phyloP scores from a whole-genome alignment of 805 yeast genomes.

The Candida sonorensis region DNA sequence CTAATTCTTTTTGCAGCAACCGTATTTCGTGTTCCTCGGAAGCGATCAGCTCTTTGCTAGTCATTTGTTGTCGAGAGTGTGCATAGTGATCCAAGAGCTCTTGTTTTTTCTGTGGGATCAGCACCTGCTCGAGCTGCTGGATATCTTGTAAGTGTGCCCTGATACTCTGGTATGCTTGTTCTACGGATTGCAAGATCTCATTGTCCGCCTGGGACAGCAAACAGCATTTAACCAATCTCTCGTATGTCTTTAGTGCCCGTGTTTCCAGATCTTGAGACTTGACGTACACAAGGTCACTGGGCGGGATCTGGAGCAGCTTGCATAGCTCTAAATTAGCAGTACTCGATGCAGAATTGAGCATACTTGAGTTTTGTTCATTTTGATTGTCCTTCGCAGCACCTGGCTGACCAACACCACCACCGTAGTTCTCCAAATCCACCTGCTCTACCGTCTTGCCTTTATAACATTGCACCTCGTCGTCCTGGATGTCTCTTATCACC shows the following conservation, averaged over 20 bases:
- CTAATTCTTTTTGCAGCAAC: slow-evolving; percentile 33
- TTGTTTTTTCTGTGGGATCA: not conserved
- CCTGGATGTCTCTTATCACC: slow-evolving; percentile 18
- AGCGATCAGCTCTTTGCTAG: slow-evolving; percentile 33
- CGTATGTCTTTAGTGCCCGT: not conserved
- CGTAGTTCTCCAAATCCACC: slow-evolving; percentile 15
- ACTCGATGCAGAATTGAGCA: not conserved
- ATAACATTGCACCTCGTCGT: slow-evolving; percentile 13
- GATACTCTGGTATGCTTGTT: not conserved
- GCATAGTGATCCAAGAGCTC: not conserved
- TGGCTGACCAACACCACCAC: slow-evolving; percentile 4
- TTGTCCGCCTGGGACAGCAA: slow-evolving; percentile 1
- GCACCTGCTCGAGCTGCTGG: not conserved
- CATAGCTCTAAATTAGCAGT: slow-evolving; percentile 2
- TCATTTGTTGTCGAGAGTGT: not conserved
- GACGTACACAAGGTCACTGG: not conserved
- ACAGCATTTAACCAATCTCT: slow-evolving; percentile 1
- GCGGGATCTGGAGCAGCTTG: not conserved
- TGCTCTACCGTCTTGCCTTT: slow-evolving; percentile 14
- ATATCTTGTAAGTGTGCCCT: not conserved
- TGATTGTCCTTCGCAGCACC: no score
- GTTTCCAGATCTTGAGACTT: not conserved
- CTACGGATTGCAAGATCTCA: not conserved
- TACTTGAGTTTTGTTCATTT: no score
- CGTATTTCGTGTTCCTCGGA: slow-evolving; percentile 41